Evolutionary conservation across 371 early-diverging fungal species (phyloP), one percentile per base, ranked within the genome.

Genomic region (Mortierella sp.): DNA sequence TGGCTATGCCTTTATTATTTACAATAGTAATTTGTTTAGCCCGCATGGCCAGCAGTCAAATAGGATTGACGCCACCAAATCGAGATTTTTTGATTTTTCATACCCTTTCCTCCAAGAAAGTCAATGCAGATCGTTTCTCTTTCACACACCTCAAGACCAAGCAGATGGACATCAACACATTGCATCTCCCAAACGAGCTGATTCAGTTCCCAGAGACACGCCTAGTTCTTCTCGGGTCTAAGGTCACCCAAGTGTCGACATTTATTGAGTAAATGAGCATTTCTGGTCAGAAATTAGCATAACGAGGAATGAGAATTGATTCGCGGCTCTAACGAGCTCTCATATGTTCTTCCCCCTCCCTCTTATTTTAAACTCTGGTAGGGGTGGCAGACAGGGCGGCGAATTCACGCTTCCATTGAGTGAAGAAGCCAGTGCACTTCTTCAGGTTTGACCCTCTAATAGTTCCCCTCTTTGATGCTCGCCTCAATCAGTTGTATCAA

Each of bases 181-280:
- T 42, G 19, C 68, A 42, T 68, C 68, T 68, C 21, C 68, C 68
- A 24, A 9, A 68, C 11, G 38, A 68, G 8, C 16, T 10, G 8
- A 44, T 72, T 72, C 73, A 52, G 24, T 72, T 72, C 21, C 73
- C 73, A 34, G 73, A 72, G 21, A 52, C 73, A 24, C 73, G 24
- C 31, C 21, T 72, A 21, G 34, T 72, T 31, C 73, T 50, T 28
- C 50, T 72, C 34, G 52, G 47, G 52, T 28, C 73, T 34, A 72
- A 48, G 52, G 45, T 72, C 38, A 48, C 21, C 4, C 73, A 72
- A 24, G 73, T 72, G 73, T 44, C 73, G 11, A 72, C 73, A 7
- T 72, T 50, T 21, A 72, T 72, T 72, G 38, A 34, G 45, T 68
- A 68, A 21, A 2, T 34, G 11, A 38, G 34, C 42, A 3, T 24